A percentile compares a stretch with the other conserved stretches of the same genome.
phyloP scores from a whole-genome alignment of 75 land plant species.

The Pinus taeda region DNA sequence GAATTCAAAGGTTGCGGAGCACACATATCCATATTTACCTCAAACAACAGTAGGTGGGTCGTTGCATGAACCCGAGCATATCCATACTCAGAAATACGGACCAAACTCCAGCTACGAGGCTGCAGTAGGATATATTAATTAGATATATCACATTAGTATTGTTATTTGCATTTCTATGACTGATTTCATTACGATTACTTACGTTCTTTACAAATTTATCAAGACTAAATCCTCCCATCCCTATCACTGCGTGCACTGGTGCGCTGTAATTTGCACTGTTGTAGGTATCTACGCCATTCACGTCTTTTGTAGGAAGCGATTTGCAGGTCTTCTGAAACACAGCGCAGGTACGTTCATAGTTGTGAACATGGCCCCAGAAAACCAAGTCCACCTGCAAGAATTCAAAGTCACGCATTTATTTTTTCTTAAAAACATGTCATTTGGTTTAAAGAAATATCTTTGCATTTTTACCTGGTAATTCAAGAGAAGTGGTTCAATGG shows the following conservation, averaged over 20 bases:
- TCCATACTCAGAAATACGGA: constrained; percentile 62
- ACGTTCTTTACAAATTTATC: neutral
- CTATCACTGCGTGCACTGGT: constrained; percentile 70
- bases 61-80: constrained; percentile 52
- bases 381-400: constrained; percentile 70
- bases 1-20: neutral
- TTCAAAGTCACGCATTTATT: too few species aligned
- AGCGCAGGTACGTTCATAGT: constrained; percentile 84
- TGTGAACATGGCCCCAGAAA: constrained; percentile 83
- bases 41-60: constrained; percentile 16
- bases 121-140: constrained; percentile 11
- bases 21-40: constrained; percentile 30
- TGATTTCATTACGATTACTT: neutral
- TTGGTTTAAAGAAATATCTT: too few species aligned
- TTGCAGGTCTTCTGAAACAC: constrained; percentile 44
- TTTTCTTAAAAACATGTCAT: too few species aligned
- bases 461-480: constrained; percentile 31
- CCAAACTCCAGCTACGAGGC: constrained; percentile 64
- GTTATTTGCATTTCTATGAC: too few species aligned
- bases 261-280: constrained; percentile 46
- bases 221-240: constrained; percentile 72
- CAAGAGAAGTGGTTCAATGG: constrained; percentile 64
- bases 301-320: constrained; percentile 45
- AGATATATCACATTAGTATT: neutral
- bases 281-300: constrained; percentile 58